Conservation (phyloP, 108 stramenopile genomes). For the Aurantiochytrium sp. region DNA sequence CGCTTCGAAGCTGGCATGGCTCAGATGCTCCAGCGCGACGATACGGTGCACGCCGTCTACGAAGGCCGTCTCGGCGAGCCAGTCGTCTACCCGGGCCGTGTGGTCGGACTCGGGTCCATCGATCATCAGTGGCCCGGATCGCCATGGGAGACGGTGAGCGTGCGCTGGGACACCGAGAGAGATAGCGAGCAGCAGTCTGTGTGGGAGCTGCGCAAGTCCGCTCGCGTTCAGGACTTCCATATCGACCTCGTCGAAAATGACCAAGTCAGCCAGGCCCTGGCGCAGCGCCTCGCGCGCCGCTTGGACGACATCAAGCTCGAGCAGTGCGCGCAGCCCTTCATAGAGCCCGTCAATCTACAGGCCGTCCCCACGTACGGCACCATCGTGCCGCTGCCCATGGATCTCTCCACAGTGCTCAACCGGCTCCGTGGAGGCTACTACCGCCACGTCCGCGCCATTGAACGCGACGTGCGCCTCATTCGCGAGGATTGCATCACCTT, state of each 20-base stretch:
- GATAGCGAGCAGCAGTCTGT: background rate
- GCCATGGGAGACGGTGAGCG: background rate
- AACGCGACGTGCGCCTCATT: background rate
- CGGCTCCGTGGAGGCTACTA: background rate
- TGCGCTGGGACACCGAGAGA: background rate
- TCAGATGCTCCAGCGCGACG: background rate
- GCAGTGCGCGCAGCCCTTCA: background rate
- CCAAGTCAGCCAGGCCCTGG: background rate
- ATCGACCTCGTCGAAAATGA: background rate
- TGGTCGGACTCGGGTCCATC: background rate
- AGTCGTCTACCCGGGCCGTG: background rate
- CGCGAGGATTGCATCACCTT: background rate
- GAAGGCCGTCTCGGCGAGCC: background rate
- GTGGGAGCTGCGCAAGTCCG: background rate
- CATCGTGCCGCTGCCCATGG: conserved; percentile 16
- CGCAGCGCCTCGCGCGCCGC: background rate
- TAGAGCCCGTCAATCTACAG: background rate
- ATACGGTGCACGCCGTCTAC: background rate
- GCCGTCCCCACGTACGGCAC: background rate
- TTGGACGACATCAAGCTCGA: background rate
- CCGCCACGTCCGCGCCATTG: background rate
- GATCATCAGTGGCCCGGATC: background rate
- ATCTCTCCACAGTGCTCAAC: background rate
- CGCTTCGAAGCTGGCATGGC: background rate
- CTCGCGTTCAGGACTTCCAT: background rate